These are phyloP conservation scores for Dipteronia dyeriana DNA, from an alignment of 345 rosid species.

Conservation along the genomic window DNA sequence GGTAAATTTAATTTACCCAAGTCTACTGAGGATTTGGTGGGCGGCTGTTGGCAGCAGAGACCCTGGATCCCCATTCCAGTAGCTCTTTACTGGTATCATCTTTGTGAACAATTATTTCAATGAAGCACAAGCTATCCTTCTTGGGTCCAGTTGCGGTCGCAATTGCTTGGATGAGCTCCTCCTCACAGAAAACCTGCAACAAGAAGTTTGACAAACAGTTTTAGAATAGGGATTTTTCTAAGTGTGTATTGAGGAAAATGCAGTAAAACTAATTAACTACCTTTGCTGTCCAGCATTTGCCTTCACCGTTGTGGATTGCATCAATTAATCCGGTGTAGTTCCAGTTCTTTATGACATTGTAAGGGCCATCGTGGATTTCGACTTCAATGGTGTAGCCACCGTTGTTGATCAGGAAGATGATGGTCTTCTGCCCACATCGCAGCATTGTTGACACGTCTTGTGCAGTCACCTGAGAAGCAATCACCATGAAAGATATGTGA, in stretches of 20 bases:
- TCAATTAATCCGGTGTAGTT: constrained; percentile 74
- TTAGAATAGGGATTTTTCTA: not conserved
- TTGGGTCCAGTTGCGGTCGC: constrained; percentile 50
- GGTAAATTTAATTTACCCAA: not conserved
- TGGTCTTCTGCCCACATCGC: constrained; percentile 57
- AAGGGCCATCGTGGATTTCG: constrained; percentile 85
- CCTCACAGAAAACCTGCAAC: constrained; percentile 59
- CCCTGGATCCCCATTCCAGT: constrained; percentile 78
- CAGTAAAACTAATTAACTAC: constrained; percentile 30
- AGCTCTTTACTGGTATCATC: constrained; percentile 90
- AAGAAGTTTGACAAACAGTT: not conserved
- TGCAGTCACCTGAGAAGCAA: constrained; percentile 56
- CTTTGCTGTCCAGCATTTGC: constrained; percentile 86
- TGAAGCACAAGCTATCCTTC: constrained; percentile 74
- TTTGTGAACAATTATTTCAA: constrained; percentile 72
- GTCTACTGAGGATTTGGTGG: constrained; percentile 41
- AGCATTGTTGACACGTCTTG: constrained; percentile 83
- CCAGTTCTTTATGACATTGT: constrained; percentile 90
- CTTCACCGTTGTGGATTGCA: constrained; percentile 75
- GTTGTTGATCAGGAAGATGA: constrained; percentile 78
- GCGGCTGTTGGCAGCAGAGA: constrained; percentile 77
- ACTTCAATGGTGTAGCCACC: constrained; percentile 88
- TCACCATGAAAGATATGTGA: not conserved
- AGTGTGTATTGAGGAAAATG: not conserved
- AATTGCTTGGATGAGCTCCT: constrained; percentile 65